Evolutionary conservation across 2,329 filamentous ascomycete species (phyloP).

Genomic region (Helotiales sp.): DNA sequence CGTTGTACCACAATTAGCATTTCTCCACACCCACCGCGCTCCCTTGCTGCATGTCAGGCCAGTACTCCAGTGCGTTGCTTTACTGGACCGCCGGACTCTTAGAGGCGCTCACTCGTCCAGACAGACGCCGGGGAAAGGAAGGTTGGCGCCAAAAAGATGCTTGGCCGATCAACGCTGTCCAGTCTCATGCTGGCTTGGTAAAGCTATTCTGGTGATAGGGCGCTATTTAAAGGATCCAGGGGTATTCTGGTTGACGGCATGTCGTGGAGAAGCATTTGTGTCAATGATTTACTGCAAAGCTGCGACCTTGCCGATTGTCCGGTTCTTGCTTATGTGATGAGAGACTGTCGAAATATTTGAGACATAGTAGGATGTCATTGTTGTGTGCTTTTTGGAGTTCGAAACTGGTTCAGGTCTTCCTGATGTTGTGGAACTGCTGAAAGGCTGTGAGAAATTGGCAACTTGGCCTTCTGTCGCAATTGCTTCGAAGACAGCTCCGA

Average conservation of each 20-base stretch:
- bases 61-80: not conserved
- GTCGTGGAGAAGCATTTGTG: not conserved
- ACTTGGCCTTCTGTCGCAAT: no score
- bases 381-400: no score
- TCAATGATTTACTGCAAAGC: not conserved
- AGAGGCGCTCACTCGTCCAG: not conserved
- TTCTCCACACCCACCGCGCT: not conserved
- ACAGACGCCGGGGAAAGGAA: not conserved
- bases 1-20: conserved; percentile 4
- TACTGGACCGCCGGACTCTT: not conserved
- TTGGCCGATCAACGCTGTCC: not conserved
- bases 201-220: not conserved
- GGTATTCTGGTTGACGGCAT: not conserved
- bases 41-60: not conserved
- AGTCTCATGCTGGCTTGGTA: conserved; percentile 1
- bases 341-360: not conserved
- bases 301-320: not conserved
- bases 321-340: not conserved
- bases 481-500: no score
- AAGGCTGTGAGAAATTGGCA: no score
- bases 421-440: no score
- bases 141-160: not conserved
- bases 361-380: not conserved
- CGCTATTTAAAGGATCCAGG: not conserved
- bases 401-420: no score